phyloP scores from a whole-genome alignment of 192 early-diverging fungal genomes.

The Irineochytrium annulatum region DNA sequence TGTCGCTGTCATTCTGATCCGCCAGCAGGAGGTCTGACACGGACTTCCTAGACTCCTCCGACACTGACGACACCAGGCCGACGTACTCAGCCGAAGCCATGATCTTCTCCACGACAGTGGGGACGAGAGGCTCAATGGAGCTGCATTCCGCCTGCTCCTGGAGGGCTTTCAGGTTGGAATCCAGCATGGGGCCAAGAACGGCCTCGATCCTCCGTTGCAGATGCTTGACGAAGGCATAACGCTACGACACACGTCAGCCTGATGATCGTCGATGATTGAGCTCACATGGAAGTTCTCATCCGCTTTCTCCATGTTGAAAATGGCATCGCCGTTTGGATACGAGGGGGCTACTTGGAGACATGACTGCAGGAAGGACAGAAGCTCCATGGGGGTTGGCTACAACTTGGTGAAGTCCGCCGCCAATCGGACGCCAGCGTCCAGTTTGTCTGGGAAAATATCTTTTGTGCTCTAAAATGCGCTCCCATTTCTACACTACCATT shows the following conservation, averaged over 20 bases:
- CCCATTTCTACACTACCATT: too few relatives aligned
- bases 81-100: slow-evolving; percentile 43
- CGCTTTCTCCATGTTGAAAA: slow-evolving; percentile 26
- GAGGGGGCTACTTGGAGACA: background rate
- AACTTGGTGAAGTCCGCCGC: too few relatives aligned
- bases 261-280: background rate
- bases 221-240: slow-evolving; percentile 35
- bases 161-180: slow-evolving; percentile 15
- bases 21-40: slow-evolving; percentile 14
- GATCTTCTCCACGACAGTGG: slow-evolving; percentile 41
- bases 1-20: too few relatives aligned
- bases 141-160: background rate
- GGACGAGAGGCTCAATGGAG: slow-evolving; percentile 15
- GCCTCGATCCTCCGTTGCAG: slow-evolving; percentile 33
- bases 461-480: too few relatives aligned
- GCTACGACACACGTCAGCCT: slow-evolving; percentile 14
- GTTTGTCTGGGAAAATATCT: too few relatives aligned
- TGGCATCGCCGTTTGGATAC: slow-evolving; percentile 13
- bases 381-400: too few relatives aligned
- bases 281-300: slow-evolving; percentile 48
- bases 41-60: slow-evolving; percentile 25
- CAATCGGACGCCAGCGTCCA: too few relatives aligned
- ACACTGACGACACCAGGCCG: slow-evolving; percentile 20
- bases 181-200: slow-evolving; percentile 25
- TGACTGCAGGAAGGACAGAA: background rate